Evolutionary conservation across 345 rosid genomes (phyloP).

Genomic region (Kernera saxatilis): DNA sequence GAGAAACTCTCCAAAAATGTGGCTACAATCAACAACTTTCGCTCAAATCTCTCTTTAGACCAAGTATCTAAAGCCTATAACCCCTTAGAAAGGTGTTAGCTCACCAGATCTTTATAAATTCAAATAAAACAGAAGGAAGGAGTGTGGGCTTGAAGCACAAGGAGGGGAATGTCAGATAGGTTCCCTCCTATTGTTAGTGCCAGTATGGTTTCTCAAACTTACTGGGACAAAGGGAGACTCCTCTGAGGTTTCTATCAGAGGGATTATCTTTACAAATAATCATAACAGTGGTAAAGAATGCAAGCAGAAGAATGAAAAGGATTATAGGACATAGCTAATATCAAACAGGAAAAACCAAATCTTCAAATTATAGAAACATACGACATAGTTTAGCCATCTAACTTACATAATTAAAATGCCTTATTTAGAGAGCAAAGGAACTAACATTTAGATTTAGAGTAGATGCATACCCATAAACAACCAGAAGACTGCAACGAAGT

Average conservation of each 20-base stretch:
- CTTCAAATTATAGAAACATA: not conserved
- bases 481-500: conserved; percentile 2
- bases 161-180: conserved; percentile 2
- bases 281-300: not conserved
- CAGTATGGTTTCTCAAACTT: conserved; percentile 14
- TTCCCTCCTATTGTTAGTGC: not conserved
- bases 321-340: not conserved
- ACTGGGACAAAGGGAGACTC: not conserved
- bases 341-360: conserved; percentile 12
- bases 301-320: conserved; percentile 12
- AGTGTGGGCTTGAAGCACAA: conserved; percentile 1
- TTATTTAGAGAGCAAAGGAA: conserved; percentile 12
- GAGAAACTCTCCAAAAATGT: not conserved
- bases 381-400: conserved; percentile 13
- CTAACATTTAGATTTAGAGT: not conserved
- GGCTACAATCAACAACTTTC: not conserved
- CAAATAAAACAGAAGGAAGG: not conserved
- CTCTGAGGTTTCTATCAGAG: conserved; percentile 4
- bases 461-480: conserved; percentile 17
- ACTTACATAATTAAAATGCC: conserved; percentile 11
- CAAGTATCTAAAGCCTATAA: not conserved
- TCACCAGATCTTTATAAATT: not conserved
- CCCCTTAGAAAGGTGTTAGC: conserved; percentile 17
- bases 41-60: conserved; percentile 9
- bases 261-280: conserved; percentile 9